A percentile compares a stretch with the other conserved stretches of the same genome.
phyloP scores from a whole-genome alignment of 2,329 filamentous ascomycete species.

The Fusarium drepaniforme region DNA sequence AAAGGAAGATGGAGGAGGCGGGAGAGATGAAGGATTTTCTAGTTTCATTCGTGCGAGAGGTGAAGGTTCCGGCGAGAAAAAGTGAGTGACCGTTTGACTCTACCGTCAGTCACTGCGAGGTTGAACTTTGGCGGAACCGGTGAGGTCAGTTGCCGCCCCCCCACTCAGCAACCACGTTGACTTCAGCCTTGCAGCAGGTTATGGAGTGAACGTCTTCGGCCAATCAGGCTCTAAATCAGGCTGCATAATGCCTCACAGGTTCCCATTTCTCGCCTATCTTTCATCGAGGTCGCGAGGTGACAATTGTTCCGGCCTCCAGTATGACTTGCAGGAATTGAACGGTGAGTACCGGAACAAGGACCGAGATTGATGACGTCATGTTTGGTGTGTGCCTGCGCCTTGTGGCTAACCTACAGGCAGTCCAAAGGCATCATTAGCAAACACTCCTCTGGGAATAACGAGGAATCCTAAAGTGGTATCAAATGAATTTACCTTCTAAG shows the following conservation, averaged over 20 bases:
- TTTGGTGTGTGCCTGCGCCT: too few relatives aligned
- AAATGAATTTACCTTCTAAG: too few relatives aligned
- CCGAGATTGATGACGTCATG: background rate
- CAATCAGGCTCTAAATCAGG: background rate
- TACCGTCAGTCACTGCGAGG: background rate
- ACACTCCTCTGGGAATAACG: too few relatives aligned
- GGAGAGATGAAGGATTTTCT: background rate
- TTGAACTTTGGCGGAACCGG: background rate
- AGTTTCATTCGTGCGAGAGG: background rate
- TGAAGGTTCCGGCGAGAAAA: background rate
- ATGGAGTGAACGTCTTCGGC: background rate
- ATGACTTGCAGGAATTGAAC: background rate
- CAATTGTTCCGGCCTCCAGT: background rate
- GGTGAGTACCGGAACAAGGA: background rate
- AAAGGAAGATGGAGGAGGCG: background rate
- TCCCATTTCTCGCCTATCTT: background rate
- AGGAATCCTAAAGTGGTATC: too few relatives aligned
- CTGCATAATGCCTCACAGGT: background rate
- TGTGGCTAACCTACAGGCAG: too few relatives aligned
- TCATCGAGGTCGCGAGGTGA: background rate
- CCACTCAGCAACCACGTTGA: background rate
- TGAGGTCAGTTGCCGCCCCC: background rate
- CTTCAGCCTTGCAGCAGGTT: background rate
- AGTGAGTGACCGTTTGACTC: background rate
- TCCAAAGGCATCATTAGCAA: too few relatives aligned